Conservation (phyloP, 163 green algal genomes). For the Dunaliella salina region DNA sequence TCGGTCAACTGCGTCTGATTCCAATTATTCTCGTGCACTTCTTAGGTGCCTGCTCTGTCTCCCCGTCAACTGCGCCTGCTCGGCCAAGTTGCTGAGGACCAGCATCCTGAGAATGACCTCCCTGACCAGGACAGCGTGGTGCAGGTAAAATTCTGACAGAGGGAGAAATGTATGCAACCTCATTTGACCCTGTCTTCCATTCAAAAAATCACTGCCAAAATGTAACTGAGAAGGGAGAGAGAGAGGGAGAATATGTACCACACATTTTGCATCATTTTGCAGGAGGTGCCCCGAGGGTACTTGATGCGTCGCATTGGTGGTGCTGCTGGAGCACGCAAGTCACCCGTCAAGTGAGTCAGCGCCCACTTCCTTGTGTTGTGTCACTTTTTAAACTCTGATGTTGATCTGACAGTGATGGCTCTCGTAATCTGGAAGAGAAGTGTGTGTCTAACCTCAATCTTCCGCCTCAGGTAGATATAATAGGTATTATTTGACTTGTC, state of each 20-base stretch:
- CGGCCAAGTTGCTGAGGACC: background rate
- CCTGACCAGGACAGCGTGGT: background rate
- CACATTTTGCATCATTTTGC: slow-evolving; percentile 20
- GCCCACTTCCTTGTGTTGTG: too few relatives aligned
- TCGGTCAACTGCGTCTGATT: background rate
- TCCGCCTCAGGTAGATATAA: too few relatives aligned
- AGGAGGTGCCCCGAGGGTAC: slow-evolving; percentile 48
- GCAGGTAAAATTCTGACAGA: background rate
- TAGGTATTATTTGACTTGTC: too few relatives aligned
- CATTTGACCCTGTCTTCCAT: background rate
- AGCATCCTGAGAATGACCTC: background rate
- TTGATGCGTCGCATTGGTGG: slow-evolving; percentile 40
- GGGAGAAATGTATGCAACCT: background rate
- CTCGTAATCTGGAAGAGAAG: too few relatives aligned
- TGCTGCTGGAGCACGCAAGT: slow-evolving; percentile 2
- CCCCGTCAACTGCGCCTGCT: background rate
- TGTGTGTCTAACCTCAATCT: too few relatives aligned
- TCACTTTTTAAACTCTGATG: too few relatives aligned
- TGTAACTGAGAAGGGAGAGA: background rate
- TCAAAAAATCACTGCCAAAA: background rate
- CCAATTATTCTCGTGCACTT: too few relatives aligned
- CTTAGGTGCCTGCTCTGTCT: background rate
- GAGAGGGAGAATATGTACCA: background rate
- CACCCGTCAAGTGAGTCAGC: too few relatives aligned
- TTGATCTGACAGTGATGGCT: too few relatives aligned